A percentile compares a stretch with the other conserved stretches of the same genome.
Evolutionary conservation across 495 filamentous ascomycete species (phyloP).

Genomic region (Penicillium paradoxum): DNA sequence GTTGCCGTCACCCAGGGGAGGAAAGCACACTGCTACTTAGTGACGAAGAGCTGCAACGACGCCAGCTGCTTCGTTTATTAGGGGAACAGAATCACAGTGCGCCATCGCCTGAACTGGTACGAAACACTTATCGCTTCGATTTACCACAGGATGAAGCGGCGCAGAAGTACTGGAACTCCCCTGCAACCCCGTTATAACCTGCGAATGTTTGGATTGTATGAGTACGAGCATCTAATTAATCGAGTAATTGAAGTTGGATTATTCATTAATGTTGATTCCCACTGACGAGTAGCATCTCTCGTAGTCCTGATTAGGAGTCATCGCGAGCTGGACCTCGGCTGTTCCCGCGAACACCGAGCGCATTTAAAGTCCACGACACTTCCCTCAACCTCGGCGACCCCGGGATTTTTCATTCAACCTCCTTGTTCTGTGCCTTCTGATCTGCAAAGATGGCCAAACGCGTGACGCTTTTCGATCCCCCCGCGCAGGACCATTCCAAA

Average conservation of each 20-base stretch:
- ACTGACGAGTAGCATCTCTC: no score
- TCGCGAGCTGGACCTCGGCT: slow-evolving; percentile 19
- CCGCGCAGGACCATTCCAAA: slow-evolving; percentile 63
- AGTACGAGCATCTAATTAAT: neutral
- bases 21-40: slow-evolving; percentile 24
- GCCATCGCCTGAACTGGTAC: slow-evolving; percentile 17
- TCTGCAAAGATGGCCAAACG: slow-evolving; percentile 28
- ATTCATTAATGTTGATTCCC: no score
- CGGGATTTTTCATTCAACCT: neutral
- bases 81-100: slow-evolving; percentile 18
- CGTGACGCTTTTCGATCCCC: slow-evolving; percentile 72
- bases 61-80: slow-evolving; percentile 31
- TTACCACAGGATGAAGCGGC: slow-evolving; percentile 14
- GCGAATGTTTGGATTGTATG: neutral
- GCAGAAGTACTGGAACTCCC: neutral
- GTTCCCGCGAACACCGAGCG: slow-evolving; percentile 3
- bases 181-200: neutral
- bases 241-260: no score
- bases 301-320: no score
- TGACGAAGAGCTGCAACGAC: slow-evolving; percentile 37
- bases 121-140: slow-evolving; percentile 35
- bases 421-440: neutral
- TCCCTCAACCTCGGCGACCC: slow-evolving; percentile 8
- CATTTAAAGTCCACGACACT: slow-evolving; percentile 10
- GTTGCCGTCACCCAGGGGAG: slow-evolving; percentile 5